Percentiles rank a stretch among this genome's conserved stretches.
Evolutionary conservation across 768 basidiomycete species (phyloP).

Genomic region (Aureoboletus auriporus): DNA sequence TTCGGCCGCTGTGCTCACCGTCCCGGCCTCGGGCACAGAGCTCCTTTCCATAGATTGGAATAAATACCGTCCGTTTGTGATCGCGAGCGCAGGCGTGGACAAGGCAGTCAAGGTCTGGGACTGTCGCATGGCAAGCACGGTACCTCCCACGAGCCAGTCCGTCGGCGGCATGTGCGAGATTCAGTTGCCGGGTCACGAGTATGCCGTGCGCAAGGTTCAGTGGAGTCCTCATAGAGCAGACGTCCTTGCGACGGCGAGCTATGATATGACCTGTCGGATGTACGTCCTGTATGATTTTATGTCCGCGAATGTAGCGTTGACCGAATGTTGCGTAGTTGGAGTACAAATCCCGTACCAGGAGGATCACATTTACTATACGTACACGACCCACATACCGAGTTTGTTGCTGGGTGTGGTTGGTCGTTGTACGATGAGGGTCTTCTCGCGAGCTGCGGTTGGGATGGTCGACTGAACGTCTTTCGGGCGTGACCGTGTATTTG

Average conservation of each 20-base stretch:
- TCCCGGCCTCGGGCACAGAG: constrained; percentile 76
- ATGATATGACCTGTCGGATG: constrained; percentile 96
- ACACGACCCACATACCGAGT: constrained; percentile 90
- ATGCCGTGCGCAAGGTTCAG: constrained; percentile 83
- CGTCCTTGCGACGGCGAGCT: constrained; percentile 67
- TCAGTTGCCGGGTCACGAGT: constrained; percentile 80
- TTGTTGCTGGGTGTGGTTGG: constrained; percentile 90
- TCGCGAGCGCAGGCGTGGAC: constrained; percentile 81
- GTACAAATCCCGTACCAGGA: constrained; percentile 49
- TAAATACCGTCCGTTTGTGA: constrained; percentile 75
- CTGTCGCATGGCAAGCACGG: constrained; percentile 73
- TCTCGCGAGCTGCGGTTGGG: constrained; percentile 91
- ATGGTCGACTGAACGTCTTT: constrained; percentile 78
- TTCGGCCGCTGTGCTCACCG: constrained; percentile 66
- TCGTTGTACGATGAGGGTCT: constrained; percentile 87
- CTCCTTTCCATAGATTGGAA: constrained; percentile 88
- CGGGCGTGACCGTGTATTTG: constrained; percentile 35
- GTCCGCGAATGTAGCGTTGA: neutral
- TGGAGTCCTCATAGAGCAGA: constrained; percentile 83
- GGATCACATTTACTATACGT: constrained; percentile 58
- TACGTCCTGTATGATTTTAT: constrained; percentile 39
- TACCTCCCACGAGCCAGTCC: constrained; percentile 41
- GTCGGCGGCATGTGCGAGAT: constrained; percentile 73
- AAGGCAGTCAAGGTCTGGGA: constrained; percentile 79
- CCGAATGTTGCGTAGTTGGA: constrained; percentile 54